Evolutionary conservation across 1,139 yeast species (phyloP).

Genomic region (Yamadazyma pseudoaaseri): DNA sequence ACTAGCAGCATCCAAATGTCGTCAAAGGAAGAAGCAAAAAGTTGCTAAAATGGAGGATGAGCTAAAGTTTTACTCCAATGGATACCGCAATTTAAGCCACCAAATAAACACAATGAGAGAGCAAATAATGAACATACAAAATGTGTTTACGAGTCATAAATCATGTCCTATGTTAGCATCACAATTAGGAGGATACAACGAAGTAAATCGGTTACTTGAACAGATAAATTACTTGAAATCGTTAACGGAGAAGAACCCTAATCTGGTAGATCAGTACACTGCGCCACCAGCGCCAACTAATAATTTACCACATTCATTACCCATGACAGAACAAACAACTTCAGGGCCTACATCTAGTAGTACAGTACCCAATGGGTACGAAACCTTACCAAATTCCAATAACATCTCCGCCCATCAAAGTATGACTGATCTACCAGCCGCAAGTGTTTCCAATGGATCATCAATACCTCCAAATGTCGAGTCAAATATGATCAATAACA

Average conservation of each 20-base stretch:
- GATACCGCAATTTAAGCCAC: conserved; percentile 64
- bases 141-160: conserved; percentile 36
- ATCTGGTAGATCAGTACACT: conserved; percentile 6
- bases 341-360: conserved; percentile 12
- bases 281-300: conserved; percentile 14
- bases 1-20: conserved; percentile 92
- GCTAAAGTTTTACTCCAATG: conserved; percentile 62
- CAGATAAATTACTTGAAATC: conserved; percentile 26
- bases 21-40: conserved; percentile 91
- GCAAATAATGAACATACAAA: conserved; percentile 53
- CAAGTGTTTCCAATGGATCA: conserved; percentile 1
- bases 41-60: conserved; percentile 81
- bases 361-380: conserved; percentile 13
- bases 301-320: conserved; percentile 12
- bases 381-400: conserved; percentile 10
- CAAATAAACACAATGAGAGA: conserved; percentile 60
- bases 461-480: not conserved
- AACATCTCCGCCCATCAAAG: conserved; percentile 21
- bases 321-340: conserved; percentile 11
- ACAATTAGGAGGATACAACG: conserved; percentile 40
- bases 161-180: conserved; percentile 35
- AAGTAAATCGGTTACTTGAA: conserved; percentile 30
- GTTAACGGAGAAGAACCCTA: conserved; percentile 16
- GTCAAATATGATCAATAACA: not conserved
- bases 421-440: conserved; percentile 26